Percentiles rank a stretch among this genome's conserved stretches.
Evolutionary conservation across 768 basidiomycete species (phyloP).

Genomic region (Leccinum broughii): DNA sequence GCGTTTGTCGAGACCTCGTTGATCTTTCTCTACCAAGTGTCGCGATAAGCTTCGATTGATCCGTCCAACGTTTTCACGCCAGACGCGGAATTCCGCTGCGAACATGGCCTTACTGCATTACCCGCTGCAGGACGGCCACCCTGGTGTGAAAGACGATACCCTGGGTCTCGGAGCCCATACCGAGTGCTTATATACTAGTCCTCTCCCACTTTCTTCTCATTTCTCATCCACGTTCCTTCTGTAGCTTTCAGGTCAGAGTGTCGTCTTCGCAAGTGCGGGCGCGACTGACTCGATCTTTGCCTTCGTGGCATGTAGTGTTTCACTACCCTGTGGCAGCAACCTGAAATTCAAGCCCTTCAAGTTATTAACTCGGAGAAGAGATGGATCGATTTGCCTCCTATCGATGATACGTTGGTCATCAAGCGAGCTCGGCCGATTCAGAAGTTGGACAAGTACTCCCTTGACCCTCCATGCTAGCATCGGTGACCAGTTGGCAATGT

Average conservation of each 20-base stretch:
- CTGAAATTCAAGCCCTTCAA: conserved; percentile 73
- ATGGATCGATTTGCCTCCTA: conserved; percentile 83
- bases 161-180: conserved; percentile 87
- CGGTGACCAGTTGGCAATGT: conserved; percentile 84
- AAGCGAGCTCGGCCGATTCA: conserved; percentile 52
- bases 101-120: conserved; percentile 72
- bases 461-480: conserved; percentile 50
- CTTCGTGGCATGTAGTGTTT: conserved; percentile 59
- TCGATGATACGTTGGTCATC: conserved; percentile 79
- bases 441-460: not conserved
- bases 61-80: not conserved
- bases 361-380: conserved; percentile 72
- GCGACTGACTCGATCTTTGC: not conserved
- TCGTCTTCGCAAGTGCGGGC: not conserved
- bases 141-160: conserved; percentile 52
- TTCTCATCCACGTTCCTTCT: not conserved
- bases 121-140: conserved; percentile 62
- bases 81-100: conserved; percentile 65
- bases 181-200: conserved; percentile 42
- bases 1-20: conserved; percentile 14
- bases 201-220: not conserved
- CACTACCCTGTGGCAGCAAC: conserved; percentile 84
- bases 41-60: not conserved
- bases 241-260: conserved; percentile 43
- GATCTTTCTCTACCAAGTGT: conserved; percentile 14